Base-by-base conservation (phyloP, 2,329 filamentous ascomycete species). In the Alternaria sp. region DNA sequence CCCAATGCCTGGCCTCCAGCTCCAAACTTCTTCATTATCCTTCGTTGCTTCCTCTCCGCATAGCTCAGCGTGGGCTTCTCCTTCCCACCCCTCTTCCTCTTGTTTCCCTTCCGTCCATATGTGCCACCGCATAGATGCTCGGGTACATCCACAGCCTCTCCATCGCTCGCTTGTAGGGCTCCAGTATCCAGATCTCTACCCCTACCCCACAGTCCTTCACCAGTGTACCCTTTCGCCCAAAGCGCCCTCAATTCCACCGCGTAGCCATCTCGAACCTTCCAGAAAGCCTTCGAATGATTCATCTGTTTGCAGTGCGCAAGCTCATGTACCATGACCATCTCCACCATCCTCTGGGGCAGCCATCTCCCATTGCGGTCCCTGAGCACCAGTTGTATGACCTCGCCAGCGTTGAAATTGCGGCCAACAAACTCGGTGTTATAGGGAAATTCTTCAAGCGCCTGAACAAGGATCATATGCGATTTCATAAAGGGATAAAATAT, bases 291-390 rank as follows among this genome's bases (percentile, higher is more conserved):
- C 2, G 89, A 91, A 77, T 97, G 93, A 78, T 97, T 96, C 94
- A 97, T 97, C 77, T 97, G 90, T 78, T 92, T 91, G 84, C 92
- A 94, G 78, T 96, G 93, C 4, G 93, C 93, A 28, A 96, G 83
- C 74, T 96, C 92, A 77, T 97, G 93, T 88, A 96, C 94, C 93
- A 97, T 96, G 69, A 96, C 92, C 92, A 96, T 95, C 80, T 96
- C 92, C 15, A 97, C 92, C 74, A 94, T 93, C 65, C 88, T 85
- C 75, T 96, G 94, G 0, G 92, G 91, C 21, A 97, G 83, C 93
- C 93, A 97, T 62, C 78, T 70, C 8, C 84, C 84, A 83, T 86
- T 83, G 0, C 85, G 86, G 0, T 91, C 88, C 71, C 90, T 90
- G 25, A 97, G 86, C 1, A 97, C 93, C 1, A 97, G 86, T 80